phyloP scores from a whole-genome alignment of 208 protist genomes.

The Crithidia thermophila region DNA sequence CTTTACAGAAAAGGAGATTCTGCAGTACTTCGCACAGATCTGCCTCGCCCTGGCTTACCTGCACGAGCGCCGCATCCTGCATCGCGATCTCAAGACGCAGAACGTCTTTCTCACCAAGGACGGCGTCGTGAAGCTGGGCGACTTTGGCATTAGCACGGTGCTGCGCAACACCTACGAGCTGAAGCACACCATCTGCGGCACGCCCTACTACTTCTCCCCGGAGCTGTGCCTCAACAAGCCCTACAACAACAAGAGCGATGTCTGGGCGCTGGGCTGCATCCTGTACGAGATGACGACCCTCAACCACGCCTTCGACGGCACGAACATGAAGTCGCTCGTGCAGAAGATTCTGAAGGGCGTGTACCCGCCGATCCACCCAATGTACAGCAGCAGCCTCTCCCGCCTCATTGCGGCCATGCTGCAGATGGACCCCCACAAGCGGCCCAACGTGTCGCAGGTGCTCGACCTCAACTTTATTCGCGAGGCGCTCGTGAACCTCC shows the following conservation, averaged over 20 bases:
- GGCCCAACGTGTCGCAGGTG: constrained; percentile 85
- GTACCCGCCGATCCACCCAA: constrained; percentile 79
- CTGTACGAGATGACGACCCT: constrained; percentile 93
- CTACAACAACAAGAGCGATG: constrained; percentile 95
- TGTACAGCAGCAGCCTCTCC: constrained; percentile 75
- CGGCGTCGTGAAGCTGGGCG: constrained; percentile 88
- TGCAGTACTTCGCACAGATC: constrained; percentile 89
- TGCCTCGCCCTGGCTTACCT: constrained; percentile 83
- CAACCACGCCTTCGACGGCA: constrained; percentile 89
- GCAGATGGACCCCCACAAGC: constrained; percentile 77
- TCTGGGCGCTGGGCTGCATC: constrained; percentile 92
- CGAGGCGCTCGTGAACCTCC: constrained; percentile 65
- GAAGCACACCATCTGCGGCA: constrained; percentile 93
- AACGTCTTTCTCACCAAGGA: constrained; percentile 91
- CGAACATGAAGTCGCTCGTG: constrained; percentile 89
- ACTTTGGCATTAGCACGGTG: constrained; percentile 94
- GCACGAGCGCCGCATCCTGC: constrained; percentile 87
- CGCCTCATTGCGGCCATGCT: constrained; percentile 86
- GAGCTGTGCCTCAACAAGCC: constrained; percentile 94
- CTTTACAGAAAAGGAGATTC: constrained; percentile 77
- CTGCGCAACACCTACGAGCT: constrained; percentile 91
- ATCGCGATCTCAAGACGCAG: constrained; percentile 92
- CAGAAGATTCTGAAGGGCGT: constrained; percentile 91
- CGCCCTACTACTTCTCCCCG: constrained; percentile 96
- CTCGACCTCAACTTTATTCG: constrained; percentile 79